phyloP scores from a whole-genome alignment of 139 green algal genomes.

The Diplosphaera chodatii region DNA sequence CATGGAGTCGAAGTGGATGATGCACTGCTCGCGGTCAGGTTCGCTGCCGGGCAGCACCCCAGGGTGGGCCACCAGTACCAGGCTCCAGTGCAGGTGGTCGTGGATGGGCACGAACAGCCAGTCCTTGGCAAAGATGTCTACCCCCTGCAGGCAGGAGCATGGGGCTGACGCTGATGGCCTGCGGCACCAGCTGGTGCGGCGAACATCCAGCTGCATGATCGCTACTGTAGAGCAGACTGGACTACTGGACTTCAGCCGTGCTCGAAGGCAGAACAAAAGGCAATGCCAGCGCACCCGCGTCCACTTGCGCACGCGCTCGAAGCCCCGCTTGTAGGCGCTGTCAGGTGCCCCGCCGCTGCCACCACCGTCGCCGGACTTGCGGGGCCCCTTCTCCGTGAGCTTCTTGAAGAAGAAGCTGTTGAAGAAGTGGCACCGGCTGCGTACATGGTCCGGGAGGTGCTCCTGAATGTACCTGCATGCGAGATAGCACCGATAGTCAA shows the following conservation, averaged over 20 bases:
- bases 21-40: conserved; percentile 27
- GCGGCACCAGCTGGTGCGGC: too few relatives aligned
- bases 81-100: conserved; percentile 80
- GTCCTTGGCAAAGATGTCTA: conserved; percentile 78
- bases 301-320: conserved; percentile 71
- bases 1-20: conserved; percentile 78
- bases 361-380: not conserved
- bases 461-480: conserved; percentile 53
- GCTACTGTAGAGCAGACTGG: too few relatives aligned
- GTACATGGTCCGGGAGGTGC: conserved; percentile 30
- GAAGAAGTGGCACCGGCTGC: conserved; percentile 69
- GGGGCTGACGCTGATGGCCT: too few relatives aligned
- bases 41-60: conserved; percentile 3
- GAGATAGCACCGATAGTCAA: too few relatives aligned
- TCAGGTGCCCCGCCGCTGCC: not conserved
- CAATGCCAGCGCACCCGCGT: conserved; percentile 73
- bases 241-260: too few relatives aligned
- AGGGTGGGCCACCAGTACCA: conserved; percentile 81
- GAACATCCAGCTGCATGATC: too few relatives aligned
- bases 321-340: conserved; percentile 1
- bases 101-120: conserved; percentile 89
- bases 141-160: conserved; percentile 23
- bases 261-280: too few relatives aligned
- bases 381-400: conserved; percentile 49
- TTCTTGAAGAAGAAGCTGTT: conserved; percentile 96